Base-by-base conservation (phyloP, 2,329 filamentous ascomycete genomes). In the Alternaria solani region DNA sequence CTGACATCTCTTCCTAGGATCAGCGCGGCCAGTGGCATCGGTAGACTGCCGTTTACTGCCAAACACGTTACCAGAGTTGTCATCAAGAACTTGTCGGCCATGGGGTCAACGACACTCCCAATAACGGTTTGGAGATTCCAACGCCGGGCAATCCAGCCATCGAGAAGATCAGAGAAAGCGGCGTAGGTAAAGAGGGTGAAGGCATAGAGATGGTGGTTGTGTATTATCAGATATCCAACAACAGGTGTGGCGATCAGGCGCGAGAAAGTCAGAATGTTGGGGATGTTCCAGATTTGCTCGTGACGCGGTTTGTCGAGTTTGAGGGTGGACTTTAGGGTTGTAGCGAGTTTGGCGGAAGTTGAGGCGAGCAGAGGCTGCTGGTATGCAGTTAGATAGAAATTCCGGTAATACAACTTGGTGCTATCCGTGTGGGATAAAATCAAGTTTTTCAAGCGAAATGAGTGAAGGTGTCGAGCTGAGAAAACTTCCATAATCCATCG, bases 1-100 rank as follows among this genome's bases (percentile, higher is more conserved):
- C 89, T 92, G 42, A 91, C 87, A 72, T 99, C 95, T 43, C 95
- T 88, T 28, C 94, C 94, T 4, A 99, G 87, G 63, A 99, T 97
- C 51, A 98, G 88, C n/a, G 85, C 86, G 2, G 94, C 94, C 3
- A 98, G 85, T 87, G 94, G 97, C 38, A 94, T 82, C 59, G 94
- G 93, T 51, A 99, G 83, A 14, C 88, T 86, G 4, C 93, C 93
- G 70, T 97, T 93, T 63, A 91, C 84, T 4, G 94, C 93, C 44
- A 98, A 81, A 66, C 91, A 93, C 12, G 94, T 89, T 0, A 94
- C 96, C 70, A 96, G 80, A 59, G 97, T 88, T 0, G 94, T 97
- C 95, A 99, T 98, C 65, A 99, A 86, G 8, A 88, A 87, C 82
- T 99, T 99, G 80, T 99, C 95, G 3, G 95, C 95, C 91, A 97